These are phyloP conservation scores for Lasiodiplodia hormozganensis DNA, from an alignment of 2,329 filamentous ascomycete species.

Conservation along the genomic window DNA sequence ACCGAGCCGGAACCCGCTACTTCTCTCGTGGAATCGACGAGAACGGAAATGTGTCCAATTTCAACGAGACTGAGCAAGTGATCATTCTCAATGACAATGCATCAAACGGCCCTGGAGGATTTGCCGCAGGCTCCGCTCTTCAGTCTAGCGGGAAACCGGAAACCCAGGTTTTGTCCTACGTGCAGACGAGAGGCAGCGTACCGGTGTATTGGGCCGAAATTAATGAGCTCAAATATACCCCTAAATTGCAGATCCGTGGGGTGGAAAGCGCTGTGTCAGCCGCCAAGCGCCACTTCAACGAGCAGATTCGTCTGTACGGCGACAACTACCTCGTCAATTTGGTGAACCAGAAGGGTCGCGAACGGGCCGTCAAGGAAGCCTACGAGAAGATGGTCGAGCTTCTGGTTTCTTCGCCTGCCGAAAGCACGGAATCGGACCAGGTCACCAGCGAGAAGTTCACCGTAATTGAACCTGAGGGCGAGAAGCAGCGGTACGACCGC, in stretches of 20 bases:
- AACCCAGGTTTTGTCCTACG: conserved; percentile 89
- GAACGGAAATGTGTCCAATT: conserved; percentile 94
- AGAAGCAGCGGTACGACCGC: conserved; percentile 74
- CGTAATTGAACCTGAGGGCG: conserved; percentile 70
- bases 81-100: conserved; percentile 85
- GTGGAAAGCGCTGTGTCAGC: conserved; percentile 81
- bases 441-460: conserved; percentile 81
- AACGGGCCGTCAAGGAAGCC: conserved; percentile 86
- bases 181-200: conserved; percentile 95
- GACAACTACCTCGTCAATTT: conserved; percentile 98
- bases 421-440: conserved; percentile 69
- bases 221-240: conserved; percentile 90
- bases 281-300: conserved; percentile 85
- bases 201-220: conserved; percentile 96
- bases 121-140: conserved; percentile 76
- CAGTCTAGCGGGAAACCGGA: conserved; percentile 69
- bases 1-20: conserved; percentile 90
- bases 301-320: conserved; percentile 92
- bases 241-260: conserved; percentile 85
- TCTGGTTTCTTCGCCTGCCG: conserved; percentile 72
- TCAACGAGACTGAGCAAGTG: conserved; percentile 97
- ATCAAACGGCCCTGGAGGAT: conserved; percentile 76
- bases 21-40: conserved; percentile 95
- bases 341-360: conserved; percentile 94
- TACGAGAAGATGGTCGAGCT: conserved; percentile 89